Conservation (phyloP, 192 early-diverging fungal genomes). For the Coemansia sp. region DNA sequence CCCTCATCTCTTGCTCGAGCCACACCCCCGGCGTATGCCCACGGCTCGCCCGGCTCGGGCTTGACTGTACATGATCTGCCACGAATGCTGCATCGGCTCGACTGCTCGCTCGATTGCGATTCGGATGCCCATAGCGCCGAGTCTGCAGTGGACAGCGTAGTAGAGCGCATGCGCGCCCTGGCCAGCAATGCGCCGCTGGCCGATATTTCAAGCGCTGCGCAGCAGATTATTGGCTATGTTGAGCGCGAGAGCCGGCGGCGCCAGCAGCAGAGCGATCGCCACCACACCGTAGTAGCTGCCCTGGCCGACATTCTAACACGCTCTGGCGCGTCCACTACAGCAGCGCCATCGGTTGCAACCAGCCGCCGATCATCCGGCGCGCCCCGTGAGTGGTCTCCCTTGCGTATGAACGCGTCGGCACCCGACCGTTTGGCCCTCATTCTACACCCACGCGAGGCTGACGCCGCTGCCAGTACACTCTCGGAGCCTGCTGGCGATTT, state of each 20-base stretch:
- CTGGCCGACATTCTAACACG: constrained; percentile 44
- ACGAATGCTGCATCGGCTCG: constrained; percentile 30
- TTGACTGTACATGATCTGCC: constrained; percentile 28
- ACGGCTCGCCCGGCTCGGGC: constrained; percentile 2
- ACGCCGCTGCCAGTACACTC: background rate
- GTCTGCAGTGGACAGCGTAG: constrained; percentile 16
- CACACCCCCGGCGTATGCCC: background rate
- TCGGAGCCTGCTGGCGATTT: background rate
- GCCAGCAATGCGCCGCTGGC: constrained; percentile 22
- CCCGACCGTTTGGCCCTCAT: constrained; percentile 6
- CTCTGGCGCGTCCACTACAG: constrained; percentile 21
- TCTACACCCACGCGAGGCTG: background rate
- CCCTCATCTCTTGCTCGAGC: background rate
- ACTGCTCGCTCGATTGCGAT: constrained; percentile 21
- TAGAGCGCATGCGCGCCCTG: constrained; percentile 40
- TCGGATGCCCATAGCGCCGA: constrained; percentile 8
- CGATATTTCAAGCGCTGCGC: constrained; percentile 31
- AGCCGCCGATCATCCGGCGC: constrained; percentile 39
- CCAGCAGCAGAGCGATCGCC: constrained; percentile 49
- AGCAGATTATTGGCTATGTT: constrained; percentile 46
- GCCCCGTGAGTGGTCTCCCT: background rate
- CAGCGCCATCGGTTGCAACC: constrained; percentile 20
- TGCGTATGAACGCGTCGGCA: background rate
- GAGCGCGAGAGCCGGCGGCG: constrained; percentile 48
- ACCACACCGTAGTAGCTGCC: constrained; percentile 36